These are phyloP conservation scores for Spathaspora gorwiae DNA, from an alignment of 805 yeast genomes.

Conservation along the genomic window DNA sequence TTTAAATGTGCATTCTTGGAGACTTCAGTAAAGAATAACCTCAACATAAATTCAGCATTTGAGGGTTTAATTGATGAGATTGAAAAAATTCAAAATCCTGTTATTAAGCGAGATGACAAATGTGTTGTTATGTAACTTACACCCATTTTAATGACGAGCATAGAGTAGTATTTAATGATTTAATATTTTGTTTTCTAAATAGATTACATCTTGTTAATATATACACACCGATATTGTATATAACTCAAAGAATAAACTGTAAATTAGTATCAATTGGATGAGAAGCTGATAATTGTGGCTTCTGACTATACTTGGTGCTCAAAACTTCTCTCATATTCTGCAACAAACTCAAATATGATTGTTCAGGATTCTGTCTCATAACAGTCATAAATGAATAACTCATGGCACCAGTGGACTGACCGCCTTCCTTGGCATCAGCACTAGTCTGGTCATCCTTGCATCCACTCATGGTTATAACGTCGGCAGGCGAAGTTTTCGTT, in stretches of 20 bases:
- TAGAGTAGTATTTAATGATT: neutral
- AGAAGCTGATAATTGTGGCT: slow-evolving; percentile 75
- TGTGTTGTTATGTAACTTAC: slow-evolving; percentile 42
- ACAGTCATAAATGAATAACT: slow-evolving; percentile 72
- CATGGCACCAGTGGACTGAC: slow-evolving; percentile 79
- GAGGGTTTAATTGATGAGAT: slow-evolving; percentile 54
- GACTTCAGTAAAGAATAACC: slow-evolving; percentile 45
- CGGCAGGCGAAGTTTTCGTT: slow-evolving; percentile 69
- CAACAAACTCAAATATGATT: slow-evolving; percentile 63
- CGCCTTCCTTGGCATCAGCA: slow-evolving; percentile 75
- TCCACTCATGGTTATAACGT: slow-evolving; percentile 71
- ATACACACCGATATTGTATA: neutral
- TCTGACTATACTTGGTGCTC: slow-evolving; percentile 65
- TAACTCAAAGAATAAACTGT: slow-evolving; percentile 28
- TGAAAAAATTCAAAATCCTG: slow-evolving; percentile 57
- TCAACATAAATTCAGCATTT: slow-evolving; percentile 49
- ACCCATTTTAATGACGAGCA: neutral
- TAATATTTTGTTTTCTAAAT: neutral
- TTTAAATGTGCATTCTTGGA: slow-evolving; percentile 46
- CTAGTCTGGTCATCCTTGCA: slow-evolving; percentile 78
- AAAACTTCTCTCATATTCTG: slow-evolving; percentile 66
- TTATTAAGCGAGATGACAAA: slow-evolving; percentile 42
- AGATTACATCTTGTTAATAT: neutral
- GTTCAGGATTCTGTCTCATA: slow-evolving; percentile 55
- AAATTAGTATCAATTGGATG: slow-evolving; percentile 69